These are phyloP conservation scores for Phialocephala subalpina DNA, from an alignment of 2,329 filamentous ascomycete genomes.

Conservation along the genomic window DNA sequence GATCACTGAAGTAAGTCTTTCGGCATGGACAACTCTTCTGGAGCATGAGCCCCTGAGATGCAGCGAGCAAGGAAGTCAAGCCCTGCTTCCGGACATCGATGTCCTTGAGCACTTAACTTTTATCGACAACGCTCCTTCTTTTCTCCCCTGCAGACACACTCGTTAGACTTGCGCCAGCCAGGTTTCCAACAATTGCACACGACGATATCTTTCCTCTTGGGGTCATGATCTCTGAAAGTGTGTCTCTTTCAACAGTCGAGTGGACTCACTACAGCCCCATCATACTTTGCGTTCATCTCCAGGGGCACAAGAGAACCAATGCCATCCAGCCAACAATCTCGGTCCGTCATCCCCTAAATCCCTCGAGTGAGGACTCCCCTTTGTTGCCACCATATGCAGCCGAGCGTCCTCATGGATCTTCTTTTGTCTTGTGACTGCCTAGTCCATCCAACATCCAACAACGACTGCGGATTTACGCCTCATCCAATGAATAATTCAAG, in stretches of 20 bases:
- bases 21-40: not conserved
- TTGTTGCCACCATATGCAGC: constrained; percentile 1
- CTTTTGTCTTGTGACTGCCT: constrained; percentile 12
- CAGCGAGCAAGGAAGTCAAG: not conserved
- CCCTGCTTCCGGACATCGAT: not conserved
- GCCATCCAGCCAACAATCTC: not conserved
- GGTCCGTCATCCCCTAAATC: constrained; percentile 12
- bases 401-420: constrained; percentile 1
- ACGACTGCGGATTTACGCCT: not conserved
- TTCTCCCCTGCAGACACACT: not conserved
- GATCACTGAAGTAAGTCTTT: not conserved
- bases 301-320: not conserved
- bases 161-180: not conserved
- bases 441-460: constrained; percentile 14
- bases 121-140: not conserved
- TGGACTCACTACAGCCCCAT: not conserved
- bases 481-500: not conserved
- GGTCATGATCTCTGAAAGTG: constrained; percentile 3
- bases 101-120: not conserved
- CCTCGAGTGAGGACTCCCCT: constrained; percentile 10
- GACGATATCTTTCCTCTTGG: constrained; percentile 1
- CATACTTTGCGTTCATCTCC: not conserved
- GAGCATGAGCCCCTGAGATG: not conserved
- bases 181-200: not conserved
- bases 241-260: not conserved